Percentiles rank a stretch among this genome's conserved stretches.
These are phyloP conservation scores for Phytophthora pseudosyringae DNA, from an alignment of 352 stramenopile species.

Conservation along the genomic window DNA sequence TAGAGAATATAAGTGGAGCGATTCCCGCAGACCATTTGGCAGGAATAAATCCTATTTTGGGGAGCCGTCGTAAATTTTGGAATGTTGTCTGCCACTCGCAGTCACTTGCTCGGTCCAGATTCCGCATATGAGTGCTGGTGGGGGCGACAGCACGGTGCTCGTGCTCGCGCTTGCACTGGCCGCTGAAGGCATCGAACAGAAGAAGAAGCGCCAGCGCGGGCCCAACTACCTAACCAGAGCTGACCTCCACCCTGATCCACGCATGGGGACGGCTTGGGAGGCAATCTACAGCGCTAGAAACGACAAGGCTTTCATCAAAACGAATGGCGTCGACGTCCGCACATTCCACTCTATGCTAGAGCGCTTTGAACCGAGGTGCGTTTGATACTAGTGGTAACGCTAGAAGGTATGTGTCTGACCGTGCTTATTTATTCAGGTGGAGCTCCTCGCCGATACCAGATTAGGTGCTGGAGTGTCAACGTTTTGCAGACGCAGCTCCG, in stretches of 20 bases:
- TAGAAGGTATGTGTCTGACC: background rate
- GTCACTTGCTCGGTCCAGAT: too few species aligned
- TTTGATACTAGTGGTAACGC: too few species aligned
- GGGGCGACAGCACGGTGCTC: background rate
- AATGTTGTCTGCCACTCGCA: too few species aligned
- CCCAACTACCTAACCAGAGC: constrained; percentile 5
- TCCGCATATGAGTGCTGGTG: too few species aligned
- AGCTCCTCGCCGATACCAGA: constrained; percentile 1
- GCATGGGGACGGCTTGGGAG: constrained; percentile 4
- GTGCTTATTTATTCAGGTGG: background rate
- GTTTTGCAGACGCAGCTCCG: too few species aligned
- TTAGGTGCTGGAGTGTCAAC: too few species aligned
- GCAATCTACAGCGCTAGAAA: constrained; percentile 1
- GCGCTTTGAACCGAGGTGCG: background rate
- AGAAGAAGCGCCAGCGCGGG: background rate
- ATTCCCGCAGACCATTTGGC: too few species aligned
- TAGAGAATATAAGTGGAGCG: too few species aligned
- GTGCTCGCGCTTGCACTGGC: background rate
- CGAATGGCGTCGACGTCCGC: background rate
- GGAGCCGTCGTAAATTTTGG: too few species aligned
- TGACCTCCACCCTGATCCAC: constrained; percentile 3
- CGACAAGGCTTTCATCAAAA: constrained; percentile 10
- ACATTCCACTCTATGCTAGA: background rate
- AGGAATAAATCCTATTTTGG: too few species aligned
- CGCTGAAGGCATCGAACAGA: background rate